Evolutionary conservation across 2,329 filamentous ascomycete genomes (phyloP).

Genomic region (Paraphaeosphaeria sporulosa): DNA sequence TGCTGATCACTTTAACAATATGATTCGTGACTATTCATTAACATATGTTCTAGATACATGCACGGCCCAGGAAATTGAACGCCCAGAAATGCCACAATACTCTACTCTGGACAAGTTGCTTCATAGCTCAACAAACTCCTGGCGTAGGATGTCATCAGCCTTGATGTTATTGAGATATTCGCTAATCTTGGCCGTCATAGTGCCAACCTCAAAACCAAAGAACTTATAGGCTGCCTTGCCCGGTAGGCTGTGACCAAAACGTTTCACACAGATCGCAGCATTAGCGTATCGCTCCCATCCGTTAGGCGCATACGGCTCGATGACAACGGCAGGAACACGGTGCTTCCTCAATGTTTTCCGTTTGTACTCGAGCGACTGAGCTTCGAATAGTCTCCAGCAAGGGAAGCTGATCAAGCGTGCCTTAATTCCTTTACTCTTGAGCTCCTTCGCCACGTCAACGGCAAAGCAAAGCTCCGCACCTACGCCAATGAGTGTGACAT

Average conservation of each 20-base stretch:
- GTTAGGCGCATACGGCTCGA: conserved; percentile 66
- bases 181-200: conserved; percentile 53
- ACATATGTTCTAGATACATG: background rate
- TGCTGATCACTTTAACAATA: background rate
- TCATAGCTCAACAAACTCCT: conserved; percentile 45
- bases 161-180: conserved; percentile 47
- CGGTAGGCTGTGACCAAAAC: conserved; percentile 65
- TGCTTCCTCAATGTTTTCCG: conserved; percentile 55
- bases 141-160: conserved; percentile 43
- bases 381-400: conserved; percentile 59
- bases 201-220: conserved; percentile 62
- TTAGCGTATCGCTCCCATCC: conserved; percentile 69
- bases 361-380: conserved; percentile 56
- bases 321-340: conserved; percentile 60
- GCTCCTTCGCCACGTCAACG: conserved; percentile 50
- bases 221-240: conserved; percentile 63
- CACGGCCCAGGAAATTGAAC: background rate
- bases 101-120: background rate
- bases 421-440: conserved; percentile 51
- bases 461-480: conserved; percentile 61
- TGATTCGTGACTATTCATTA: background rate
- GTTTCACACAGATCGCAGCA: conserved; percentile 61
- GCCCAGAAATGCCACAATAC: conserved; percentile 4
- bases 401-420: conserved; percentile 61
- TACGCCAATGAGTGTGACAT: conserved; percentile 60